Conservation (phyloP, 176 grass and related monocot genomes). For the Zea luxurians region DNA sequence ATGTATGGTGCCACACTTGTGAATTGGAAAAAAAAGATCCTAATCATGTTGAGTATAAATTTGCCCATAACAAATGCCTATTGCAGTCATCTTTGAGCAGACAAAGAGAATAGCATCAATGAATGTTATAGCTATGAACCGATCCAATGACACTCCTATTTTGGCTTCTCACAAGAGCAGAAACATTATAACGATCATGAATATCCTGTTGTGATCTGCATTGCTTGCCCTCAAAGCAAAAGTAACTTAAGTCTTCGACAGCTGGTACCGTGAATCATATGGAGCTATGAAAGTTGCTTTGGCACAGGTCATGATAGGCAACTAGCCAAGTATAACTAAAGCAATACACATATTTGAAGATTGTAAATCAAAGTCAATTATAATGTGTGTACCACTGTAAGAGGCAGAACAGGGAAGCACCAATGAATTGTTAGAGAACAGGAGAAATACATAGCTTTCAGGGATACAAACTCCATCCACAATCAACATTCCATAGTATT, state of each 20-base stretch:
- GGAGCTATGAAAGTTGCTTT: background rate
- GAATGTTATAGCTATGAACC: background rate
- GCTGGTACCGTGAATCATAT: background rate
- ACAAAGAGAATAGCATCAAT: background rate
- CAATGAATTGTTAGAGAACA: background rate
- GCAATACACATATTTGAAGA: background rate
- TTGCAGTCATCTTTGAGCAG: background rate
- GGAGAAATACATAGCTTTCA: background rate
- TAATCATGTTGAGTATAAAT: background rate
- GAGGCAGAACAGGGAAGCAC: background rate
- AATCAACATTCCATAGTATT: background rate
- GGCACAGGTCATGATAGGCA: background rate
- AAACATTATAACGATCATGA: background rate
- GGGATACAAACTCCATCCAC: background rate
- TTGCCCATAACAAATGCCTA: background rate
- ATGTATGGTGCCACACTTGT: background rate
- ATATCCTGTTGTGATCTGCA: background rate
- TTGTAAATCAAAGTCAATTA: background rate
- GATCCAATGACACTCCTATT: background rate
- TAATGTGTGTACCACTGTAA: background rate
- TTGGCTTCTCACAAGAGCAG: background rate
- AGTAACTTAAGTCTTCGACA: background rate
- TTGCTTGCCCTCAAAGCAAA: background rate
- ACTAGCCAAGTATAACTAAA: background rate
- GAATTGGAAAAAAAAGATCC: background rate